These are phyloP conservation scores for Aspergillus alliaceus DNA, from an alignment of 2,329 filamentous ascomycete genomes.

Conservation along the genomic window DNA sequence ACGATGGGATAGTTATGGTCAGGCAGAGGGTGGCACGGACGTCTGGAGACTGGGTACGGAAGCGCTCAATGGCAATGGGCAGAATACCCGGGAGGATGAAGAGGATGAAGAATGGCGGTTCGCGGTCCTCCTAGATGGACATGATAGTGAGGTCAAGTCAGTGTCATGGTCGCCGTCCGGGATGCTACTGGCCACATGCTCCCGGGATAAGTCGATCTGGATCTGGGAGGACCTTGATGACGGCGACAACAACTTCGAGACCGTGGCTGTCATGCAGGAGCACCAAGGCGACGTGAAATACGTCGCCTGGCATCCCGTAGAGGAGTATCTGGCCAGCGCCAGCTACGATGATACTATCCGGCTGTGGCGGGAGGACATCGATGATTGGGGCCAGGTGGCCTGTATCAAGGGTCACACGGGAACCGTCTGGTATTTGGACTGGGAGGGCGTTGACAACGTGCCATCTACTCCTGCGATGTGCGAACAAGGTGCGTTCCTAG, in stretches of 20 bases:
- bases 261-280: constrained; percentile 89
- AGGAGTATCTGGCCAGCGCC: constrained; percentile 79
- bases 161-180: constrained; percentile 65
- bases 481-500: constrained; percentile 4
- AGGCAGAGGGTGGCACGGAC: constrained; percentile 23
- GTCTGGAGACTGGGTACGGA: constrained; percentile 19
- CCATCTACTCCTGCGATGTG: constrained; percentile 8
- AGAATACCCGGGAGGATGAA: constrained; percentile 44
- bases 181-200: constrained; percentile 84
- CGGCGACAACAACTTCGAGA: constrained; percentile 94
- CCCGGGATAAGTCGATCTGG: constrained; percentile 92
- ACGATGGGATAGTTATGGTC: constrained; percentile 55
- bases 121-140: constrained; percentile 86
- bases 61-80: constrained; percentile 27
- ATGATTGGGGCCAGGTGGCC: constrained; percentile 91
- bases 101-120: constrained; percentile 88
- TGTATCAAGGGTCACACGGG: constrained; percentile 76
- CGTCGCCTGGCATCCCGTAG: constrained; percentile 83
- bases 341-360: constrained; percentile 93
- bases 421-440: constrained; percentile 87
- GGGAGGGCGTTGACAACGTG: constrained; percentile 50
- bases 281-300: constrained; percentile 95
- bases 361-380: constrained; percentile 84
- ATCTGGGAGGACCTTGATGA: constrained; percentile 92
- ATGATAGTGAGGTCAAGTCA: constrained; percentile 92